Conservation (phyloP, 2,329 filamentous ascomycete genomes). For the Aspergillus tubingensis region DNA sequence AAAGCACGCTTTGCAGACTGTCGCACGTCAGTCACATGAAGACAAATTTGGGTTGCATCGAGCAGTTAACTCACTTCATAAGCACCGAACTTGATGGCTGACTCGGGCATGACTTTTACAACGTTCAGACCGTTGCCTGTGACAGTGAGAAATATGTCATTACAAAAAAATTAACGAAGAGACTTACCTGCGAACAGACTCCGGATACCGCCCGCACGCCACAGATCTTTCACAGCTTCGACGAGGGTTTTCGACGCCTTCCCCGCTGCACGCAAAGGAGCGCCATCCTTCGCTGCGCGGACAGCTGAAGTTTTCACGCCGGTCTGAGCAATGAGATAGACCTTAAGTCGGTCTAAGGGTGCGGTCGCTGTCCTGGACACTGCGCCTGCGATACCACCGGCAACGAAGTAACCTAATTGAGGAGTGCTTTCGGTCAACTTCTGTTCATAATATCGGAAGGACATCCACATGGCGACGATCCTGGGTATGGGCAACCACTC, state of each 20-base stretch:
- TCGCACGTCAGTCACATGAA: constrained; percentile 19
- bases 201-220: constrained; percentile 79
- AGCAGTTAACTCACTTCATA: constrained; percentile 66
- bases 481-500: constrained; percentile 46
- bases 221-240: constrained; percentile 75
- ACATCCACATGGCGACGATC: constrained; percentile 48
- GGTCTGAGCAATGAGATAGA: constrained; percentile 94
- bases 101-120: constrained; percentile 97
- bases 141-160: constrained; percentile 22
- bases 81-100: constrained; percentile 95
- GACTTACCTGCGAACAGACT: constrained; percentile 87
- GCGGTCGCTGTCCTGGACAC: constrained; percentile 94
- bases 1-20: constrained; percentile 83
- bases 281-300: constrained; percentile 69
- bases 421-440: constrained; percentile 51
- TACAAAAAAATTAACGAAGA: not conserved
- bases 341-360: constrained; percentile 93
- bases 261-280: constrained; percentile 63
- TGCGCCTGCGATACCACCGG: constrained; percentile 90
- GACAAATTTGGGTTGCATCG: not conserved
- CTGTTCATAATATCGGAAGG: constrained; percentile 45
- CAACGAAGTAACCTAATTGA: constrained; percentile 87
- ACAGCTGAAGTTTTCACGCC: constrained; percentile 60
- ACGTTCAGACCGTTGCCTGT: constrained; percentile 94
- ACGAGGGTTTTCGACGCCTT: constrained; percentile 69